phyloP scores from a whole-genome alignment of 345 rosid genomes.

The Punica granatum region DNA sequence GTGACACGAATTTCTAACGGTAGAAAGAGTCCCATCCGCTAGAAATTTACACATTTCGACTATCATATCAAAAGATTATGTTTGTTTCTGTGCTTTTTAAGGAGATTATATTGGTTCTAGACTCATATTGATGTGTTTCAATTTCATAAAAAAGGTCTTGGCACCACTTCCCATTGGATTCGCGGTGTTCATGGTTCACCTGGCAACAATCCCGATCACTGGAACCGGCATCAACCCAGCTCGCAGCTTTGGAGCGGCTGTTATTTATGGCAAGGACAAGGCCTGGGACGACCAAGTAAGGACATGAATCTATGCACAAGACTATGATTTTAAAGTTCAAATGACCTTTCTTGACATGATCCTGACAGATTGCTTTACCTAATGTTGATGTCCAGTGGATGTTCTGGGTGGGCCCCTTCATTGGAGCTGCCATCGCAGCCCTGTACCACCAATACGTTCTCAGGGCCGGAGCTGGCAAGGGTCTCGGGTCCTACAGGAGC shows the following conservation, averaged over 20 bases:
- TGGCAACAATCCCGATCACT: constrained; percentile 38
- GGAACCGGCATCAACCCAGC: constrained; percentile 46
- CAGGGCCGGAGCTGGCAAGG: constrained; percentile 30
- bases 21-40: no score
- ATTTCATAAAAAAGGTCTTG: constrained; percentile 16
- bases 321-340: no score
- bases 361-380: not conserved
- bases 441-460: constrained; percentile 28
- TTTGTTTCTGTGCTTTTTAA: no score
- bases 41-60: no score
- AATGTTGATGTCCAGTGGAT: constrained; percentile 30
- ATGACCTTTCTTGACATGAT: no score
- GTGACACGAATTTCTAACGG: no score
- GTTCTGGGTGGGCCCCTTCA: constrained; percentile 45
- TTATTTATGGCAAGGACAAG: constrained; percentile 25
- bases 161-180: constrained; percentile 45
- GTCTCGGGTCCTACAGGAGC: constrained; percentile 36
- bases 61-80: no score
- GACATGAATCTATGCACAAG: no score
- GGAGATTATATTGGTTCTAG: not conserved
- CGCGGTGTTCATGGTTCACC: constrained; percentile 42
- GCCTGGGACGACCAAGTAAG: constrained; percentile 43
- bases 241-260: constrained; percentile 38
- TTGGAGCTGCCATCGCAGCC: constrained; percentile 39
- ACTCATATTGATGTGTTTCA: not conserved